Percentiles rank a stretch among this genome's conserved stretches.
phyloP scores from a whole-genome alignment of 2,329 filamentous ascomycete species.

The Grosmannia huntii region DNA sequence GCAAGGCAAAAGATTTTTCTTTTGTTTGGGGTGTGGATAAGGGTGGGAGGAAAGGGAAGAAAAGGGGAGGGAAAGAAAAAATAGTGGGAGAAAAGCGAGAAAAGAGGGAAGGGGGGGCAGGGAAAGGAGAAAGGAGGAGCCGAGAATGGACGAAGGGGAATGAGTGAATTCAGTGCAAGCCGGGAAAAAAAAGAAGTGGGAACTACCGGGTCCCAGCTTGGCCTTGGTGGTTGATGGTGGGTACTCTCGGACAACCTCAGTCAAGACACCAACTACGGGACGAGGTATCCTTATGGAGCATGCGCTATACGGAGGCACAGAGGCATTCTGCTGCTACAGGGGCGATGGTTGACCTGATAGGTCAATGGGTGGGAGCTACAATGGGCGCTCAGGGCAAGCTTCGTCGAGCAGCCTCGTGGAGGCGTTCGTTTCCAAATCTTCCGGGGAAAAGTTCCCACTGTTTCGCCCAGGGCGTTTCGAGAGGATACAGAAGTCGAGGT shows the following conservation, averaged over 20 bases:
- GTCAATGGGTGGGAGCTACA: background rate
- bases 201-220: slow-evolving; percentile 3
- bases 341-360: background rate
- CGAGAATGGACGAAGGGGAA: slow-evolving; percentile 14
- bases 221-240: slow-evolving; percentile 1
- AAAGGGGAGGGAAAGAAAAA: slow-evolving; percentile 4
- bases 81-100: slow-evolving; percentile 1
- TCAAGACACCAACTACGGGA: background rate
- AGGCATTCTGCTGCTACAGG: background rate
- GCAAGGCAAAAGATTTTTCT: slow-evolving; percentile 5
- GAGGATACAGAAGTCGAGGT: background rate
- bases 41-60: background rate
- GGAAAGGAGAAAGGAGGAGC: slow-evolving; percentile 13
- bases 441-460: slow-evolving; percentile 4
- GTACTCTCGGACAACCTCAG: slow-evolving; percentile 4
- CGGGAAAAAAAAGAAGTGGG: slow-evolving; percentile 11
- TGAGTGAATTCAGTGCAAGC: slow-evolving; percentile 12
- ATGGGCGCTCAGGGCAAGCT: background rate
- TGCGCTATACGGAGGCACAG: background rate
- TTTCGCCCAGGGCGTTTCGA: background rate
- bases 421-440: background rate
- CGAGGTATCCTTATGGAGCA: background rate
- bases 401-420: background rate
- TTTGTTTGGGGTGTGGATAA: slow-evolving; percentile 9
- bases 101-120: slow-evolving; percentile 2